These are phyloP conservation scores for Fusarium sp. DNA, from an alignment of 2,329 filamentous ascomycete genomes.

Conservation along the genomic window DNA sequence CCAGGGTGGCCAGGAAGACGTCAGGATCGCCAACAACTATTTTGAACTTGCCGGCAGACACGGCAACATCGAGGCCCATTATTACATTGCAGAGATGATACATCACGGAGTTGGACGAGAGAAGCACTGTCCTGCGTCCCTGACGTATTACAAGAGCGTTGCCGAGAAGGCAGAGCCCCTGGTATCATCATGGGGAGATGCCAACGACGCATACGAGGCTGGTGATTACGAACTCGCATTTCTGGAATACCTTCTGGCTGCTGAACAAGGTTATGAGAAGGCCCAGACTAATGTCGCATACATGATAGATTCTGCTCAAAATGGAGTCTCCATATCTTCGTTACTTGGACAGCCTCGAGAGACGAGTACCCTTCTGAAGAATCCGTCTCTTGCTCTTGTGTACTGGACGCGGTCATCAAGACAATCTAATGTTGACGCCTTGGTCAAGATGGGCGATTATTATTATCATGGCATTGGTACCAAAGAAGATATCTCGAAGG, in stretches of 20 bases:
- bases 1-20: slow-evolving; percentile 77
- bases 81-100: slow-evolving; percentile 90
- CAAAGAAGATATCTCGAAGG: slow-evolving; percentile 80
- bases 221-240: slow-evolving; percentile 85
- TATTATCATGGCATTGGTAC: slow-evolving; percentile 87
- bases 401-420: slow-evolving; percentile 97
- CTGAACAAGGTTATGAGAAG: slow-evolving; percentile 91
- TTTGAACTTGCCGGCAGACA: slow-evolving; percentile 89
- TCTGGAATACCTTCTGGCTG: slow-evolving; percentile 85
- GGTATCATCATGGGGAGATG: slow-evolving; percentile 83
- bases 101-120: slow-evolving; percentile 85
- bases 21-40: slow-evolving; percentile 83
- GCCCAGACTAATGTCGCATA: slow-evolving; percentile 92
- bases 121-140: slow-evolving; percentile 79
- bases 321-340: slow-evolving; percentile 53
- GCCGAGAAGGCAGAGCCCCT: slow-evolving; percentile 79
- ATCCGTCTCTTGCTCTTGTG: slow-evolving; percentile 77
- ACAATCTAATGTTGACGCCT: slow-evolving; percentile 91
- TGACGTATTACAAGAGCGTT: slow-evolving; percentile 85
- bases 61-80: slow-evolving; percentile 88
- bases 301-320: slow-evolving; percentile 80
- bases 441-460: slow-evolving; percentile 99
- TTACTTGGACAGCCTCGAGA: slow-evolving; percentile 61
- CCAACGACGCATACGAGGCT: slow-evolving; percentile 83
- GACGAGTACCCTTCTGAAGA: slow-evolving; percentile 58